Base-by-base conservation (phyloP, 768 basidiomycete species). In the Mycena indigotica region DNA sequence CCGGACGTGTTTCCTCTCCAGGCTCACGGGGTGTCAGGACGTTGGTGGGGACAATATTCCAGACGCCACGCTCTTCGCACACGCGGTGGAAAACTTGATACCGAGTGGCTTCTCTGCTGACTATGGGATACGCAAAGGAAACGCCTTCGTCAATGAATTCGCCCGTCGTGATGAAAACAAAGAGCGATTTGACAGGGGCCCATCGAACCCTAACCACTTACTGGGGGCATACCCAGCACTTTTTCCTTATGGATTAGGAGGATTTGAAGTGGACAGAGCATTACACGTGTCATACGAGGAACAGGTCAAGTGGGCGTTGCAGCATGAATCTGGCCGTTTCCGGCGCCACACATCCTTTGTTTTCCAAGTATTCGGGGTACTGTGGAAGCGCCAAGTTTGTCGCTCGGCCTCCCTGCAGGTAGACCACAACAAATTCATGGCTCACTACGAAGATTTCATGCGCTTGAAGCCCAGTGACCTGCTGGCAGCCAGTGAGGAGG, bases 231-330 rank as follows among this genome's bases (percentile, higher is more conserved):
- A 72, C 49, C 74, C 73, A 0, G 52, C 50, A 0, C 63, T 75
- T 0, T 77, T 73, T 55, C 74, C 75, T 3, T 77, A 74, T 62
- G 76, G 10, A 17, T 24, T 32, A 17, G 75, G 75, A 1, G 74
- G 73, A 0, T 65, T 76, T 30, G 75, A 77, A 51, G 61, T 53
- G 0, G 46, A 50, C 1, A 16, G 66, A 28, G 19, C 24, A 13
- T 19, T 30, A 0, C 38, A 58, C 4, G 65, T 75, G 1, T 41
- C 64, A 1, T 74, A 72, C 44, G 63, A 72, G 46, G 50, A 40
- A n/a, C 75, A 75, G 32, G 59, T 61, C 4, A 28, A 52, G 44
- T 73, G 73, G 72, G 60, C 68, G 0, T 28, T 76, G 30, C 57
- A 58, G 48, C 74, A 73, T 39, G 21, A 44, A n/a, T 68, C 75